Evolutionary conservation across 2,329 filamentous ascomycete genomes (phyloP).

Genomic region (Cercospora sesami): DNA sequence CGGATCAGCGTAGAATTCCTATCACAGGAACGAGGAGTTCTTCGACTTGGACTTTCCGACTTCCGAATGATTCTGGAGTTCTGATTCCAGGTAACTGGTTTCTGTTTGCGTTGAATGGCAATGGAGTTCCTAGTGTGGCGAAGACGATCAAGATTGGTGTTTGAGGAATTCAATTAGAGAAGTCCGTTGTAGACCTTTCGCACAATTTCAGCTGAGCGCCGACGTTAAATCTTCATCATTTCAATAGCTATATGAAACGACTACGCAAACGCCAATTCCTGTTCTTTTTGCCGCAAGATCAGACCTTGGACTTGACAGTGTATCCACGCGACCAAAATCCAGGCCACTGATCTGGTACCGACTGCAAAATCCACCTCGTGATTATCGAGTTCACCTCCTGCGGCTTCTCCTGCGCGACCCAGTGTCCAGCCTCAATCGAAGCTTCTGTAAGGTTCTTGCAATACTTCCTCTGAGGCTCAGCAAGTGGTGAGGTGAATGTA

Average conservation of each 20-base stretch:
- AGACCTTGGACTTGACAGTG: constrained; percentile 22
- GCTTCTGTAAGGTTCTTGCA: constrained; percentile 44
- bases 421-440: constrained; percentile 30
- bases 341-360: constrained; percentile 27
- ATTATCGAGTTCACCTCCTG: constrained; percentile 31
- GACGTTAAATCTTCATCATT: too few species aligned
- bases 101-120: constrained; percentile 46
- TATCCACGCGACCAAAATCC: constrained; percentile 24
- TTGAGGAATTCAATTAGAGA: background rate
- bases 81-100: constrained; percentile 56
- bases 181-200: too few species aligned
- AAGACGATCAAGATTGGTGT: constrained; percentile 2
- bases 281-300: background rate
- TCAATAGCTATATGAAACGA: too few species aligned
- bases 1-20: constrained; percentile 57
- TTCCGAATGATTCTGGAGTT: constrained; percentile 53
- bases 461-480: constrained; percentile 39
- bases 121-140: constrained; percentile 8
- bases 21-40: constrained; percentile 38
- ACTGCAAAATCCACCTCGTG: constrained; percentile 32
- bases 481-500: constrained; percentile 38
- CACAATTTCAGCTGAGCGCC: too few species aligned
- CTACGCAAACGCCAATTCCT: too few species aligned
- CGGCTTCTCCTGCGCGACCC: constrained; percentile 33
- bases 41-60: constrained; percentile 42